Evolutionary conservation across 306 rosid species (phyloP).

Genomic region (Mimosa bimucronata): DNA sequence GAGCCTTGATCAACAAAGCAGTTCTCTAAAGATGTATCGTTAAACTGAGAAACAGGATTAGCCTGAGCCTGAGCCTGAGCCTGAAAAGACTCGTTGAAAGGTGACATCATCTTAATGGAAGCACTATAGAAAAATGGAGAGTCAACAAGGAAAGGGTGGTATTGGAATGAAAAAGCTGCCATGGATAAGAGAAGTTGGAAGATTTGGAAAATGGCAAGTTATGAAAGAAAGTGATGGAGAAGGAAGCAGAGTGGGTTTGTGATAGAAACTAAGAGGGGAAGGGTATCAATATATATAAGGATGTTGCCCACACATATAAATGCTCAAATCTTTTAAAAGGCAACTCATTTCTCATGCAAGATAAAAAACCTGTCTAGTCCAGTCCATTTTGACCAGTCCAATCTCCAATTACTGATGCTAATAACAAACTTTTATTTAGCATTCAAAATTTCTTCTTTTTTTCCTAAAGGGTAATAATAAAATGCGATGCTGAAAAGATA

Average conservation of each 20-base stretch:
- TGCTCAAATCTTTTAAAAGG: slow-evolving; percentile 14
- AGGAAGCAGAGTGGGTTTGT: slow-evolving; percentile 47
- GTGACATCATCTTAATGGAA: slow-evolving; percentile 32
- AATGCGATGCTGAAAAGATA: not conserved
- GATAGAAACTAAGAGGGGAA: slow-evolving; percentile 42
- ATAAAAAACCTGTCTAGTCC: not conserved
- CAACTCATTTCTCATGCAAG: not conserved
- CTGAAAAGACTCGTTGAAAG: slow-evolving; percentile 18
- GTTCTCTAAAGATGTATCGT: slow-evolving; percentile 40
- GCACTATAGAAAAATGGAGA: slow-evolving; percentile 44
- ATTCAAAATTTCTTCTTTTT: not conserved
- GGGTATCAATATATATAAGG: slow-evolving; percentile 54
- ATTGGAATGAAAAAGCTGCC: slow-evolving; percentile 74
- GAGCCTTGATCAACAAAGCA: slow-evolving; percentile 55
- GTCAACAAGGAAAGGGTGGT: slow-evolving; percentile 60
- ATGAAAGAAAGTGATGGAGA: slow-evolving; percentile 48
- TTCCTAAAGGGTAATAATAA: not conserved
- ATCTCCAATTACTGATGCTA: slow-evolving; percentile 29
- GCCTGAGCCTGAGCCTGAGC: not conserved
- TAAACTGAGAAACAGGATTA: slow-evolving; percentile 29
- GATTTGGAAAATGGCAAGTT: slow-evolving; percentile 38
- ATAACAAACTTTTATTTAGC: slow-evolving; percentile 6
- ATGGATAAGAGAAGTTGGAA: slow-evolving; percentile 34
- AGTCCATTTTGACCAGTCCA: slow-evolving; percentile 50
- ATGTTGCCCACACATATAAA: slow-evolving; percentile 17